Evolutionary conservation across 2,329 filamentous ascomycete genomes (phyloP), one percentile per base, ranked within the genome.

Genomic region (Sphaerulina musiva): DNA sequence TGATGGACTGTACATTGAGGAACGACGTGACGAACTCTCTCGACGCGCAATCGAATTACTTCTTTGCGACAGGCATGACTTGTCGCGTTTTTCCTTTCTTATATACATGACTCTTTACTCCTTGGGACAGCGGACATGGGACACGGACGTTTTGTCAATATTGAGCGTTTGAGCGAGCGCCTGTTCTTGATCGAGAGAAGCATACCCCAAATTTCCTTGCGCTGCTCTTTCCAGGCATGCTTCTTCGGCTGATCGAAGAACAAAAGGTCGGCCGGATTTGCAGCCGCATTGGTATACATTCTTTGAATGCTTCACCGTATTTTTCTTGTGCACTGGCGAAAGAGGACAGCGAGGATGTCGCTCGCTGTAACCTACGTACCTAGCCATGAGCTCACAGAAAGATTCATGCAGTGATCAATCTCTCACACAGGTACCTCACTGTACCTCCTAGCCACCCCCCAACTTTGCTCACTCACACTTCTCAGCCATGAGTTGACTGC

Each of bases 131-230:
- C 39, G 23, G 17, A n/a, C 29, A 50, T 17, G 39, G 17, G 31
- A 43, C 36, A 39, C 39, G 26, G 26, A 7, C 41, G 7, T 11
- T 26, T 51, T 44, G 40, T 44, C 29, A 32, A 45, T 38, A 29
- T 43, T 46, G 54, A 56, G 54, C 54, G 54, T 56, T 56, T 32
- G 34, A 56, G 54, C 54, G 54, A 56, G 48, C 47, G 54, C 48
- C 48, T 51, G 48, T 51, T n/a, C 48, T 51, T 51, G 48, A 51
- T 51, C n/a, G 48, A 51, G 48, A 51, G 48, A 40, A 51, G 42
- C 26, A 50, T 34, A 32, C 23, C 40, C 40, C 48, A 26, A 17
- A 36, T 20, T 12, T 49, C 29, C 34, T 38, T 34, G 48, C 48
- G 41, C 48, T 51, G 48, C 48, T 51, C 48, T 51, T 51, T 51